A percentile compares a stretch with the other conserved stretches of the same genome.
Evolutionary conservation across 1,284 basidiomycete genomes (phyloP).

Genomic region (Fomitiporia mediterranea): DNA sequence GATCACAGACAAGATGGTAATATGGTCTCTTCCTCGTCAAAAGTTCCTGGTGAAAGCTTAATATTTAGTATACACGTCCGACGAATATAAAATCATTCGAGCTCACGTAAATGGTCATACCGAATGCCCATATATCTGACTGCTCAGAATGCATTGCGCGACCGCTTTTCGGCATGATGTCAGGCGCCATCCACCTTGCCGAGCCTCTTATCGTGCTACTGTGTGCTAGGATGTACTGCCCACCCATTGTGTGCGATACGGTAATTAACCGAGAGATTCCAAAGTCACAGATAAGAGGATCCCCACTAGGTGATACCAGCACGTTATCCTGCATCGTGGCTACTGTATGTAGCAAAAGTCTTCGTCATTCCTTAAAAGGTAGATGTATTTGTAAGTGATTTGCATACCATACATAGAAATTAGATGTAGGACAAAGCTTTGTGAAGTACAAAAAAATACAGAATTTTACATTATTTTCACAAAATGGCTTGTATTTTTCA

Average conservation of each 20-base stretch:
- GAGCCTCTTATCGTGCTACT: not conserved
- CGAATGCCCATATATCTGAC: constrained; percentile 16
- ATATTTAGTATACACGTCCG: no score
- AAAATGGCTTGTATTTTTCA: no score
- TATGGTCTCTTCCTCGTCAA: not conserved
- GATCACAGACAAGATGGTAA: not conserved
- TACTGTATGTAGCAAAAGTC: not conserved
- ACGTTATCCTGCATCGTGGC: constrained; percentile 20
- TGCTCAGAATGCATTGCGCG: constrained; percentile 1
- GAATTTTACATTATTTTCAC: no score
- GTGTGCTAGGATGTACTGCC: not conserved
- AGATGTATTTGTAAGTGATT: not conserved
- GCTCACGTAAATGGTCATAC: constrained; percentile 13
- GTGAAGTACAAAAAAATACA: no score
- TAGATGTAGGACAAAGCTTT: no score
- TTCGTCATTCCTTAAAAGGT: no score
- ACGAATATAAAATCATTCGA: constrained; percentile 26
- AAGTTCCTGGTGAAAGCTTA: constrained; percentile 13
- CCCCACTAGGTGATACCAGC: constrained; percentile 5
- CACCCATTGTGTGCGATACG: constrained; percentile 3
- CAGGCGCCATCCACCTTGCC: constrained; percentile 3
- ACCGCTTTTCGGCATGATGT: not conserved
- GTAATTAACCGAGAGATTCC: constrained; percentile 12
- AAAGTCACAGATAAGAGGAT: constrained; percentile 13
- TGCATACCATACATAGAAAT: no score